Evolutionary conservation across 1,284 basidiomycete genomes (phyloP), one percentile per base, ranked within the genome.

Genomic region (Athelia sp.): DNA sequence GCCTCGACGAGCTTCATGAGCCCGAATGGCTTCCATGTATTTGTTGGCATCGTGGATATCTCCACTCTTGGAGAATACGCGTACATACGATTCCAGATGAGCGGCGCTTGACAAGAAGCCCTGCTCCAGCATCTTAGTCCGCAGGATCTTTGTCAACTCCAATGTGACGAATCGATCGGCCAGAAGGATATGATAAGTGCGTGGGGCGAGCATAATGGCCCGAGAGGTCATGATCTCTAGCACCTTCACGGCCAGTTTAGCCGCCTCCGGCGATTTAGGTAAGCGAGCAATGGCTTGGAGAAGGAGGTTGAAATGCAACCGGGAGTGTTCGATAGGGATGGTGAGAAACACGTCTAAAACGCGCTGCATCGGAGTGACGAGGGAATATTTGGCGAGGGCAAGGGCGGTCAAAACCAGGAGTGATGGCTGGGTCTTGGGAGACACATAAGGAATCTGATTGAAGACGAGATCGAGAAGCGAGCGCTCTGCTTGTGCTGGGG

Each of bases 221-320:
- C 67, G 65, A 3, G 51, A 60, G 34, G 72, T 58, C 78, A 82
- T 78, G 17, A 71, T 61, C 35, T 63, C 62, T 34, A 85, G 59
- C 15, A 84, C 45, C 0, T 65, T 51, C 4, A 77, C 55, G 1
- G 72, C 68, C 34, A 70, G 62, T 14, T 68, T 60, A 1, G 74
- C 69, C 4, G 66, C 67, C 8, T 73, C 67, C 0, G 61, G 57
- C 0, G 76, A 75, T n/a, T 66, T 59, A 1, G 74, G 67, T 38
- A 73, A 67, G 50, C 63, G 59, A 0, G 78, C 66, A 36, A 86
- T 62, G 2, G 78, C 71, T 35, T 73, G 74, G 8, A 87, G 72
- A 45, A 87, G 62, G 43, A 76, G 67, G 53, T 83, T 79, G 66
- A 78, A 79, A 53, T 82, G 70, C 31, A 71, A 63, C 1, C 64